Evolutionary conservation across 805 yeast species (phyloP), one percentile per base, ranked within the genome.

Genomic region (Komagataella pseudopastoris): DNA sequence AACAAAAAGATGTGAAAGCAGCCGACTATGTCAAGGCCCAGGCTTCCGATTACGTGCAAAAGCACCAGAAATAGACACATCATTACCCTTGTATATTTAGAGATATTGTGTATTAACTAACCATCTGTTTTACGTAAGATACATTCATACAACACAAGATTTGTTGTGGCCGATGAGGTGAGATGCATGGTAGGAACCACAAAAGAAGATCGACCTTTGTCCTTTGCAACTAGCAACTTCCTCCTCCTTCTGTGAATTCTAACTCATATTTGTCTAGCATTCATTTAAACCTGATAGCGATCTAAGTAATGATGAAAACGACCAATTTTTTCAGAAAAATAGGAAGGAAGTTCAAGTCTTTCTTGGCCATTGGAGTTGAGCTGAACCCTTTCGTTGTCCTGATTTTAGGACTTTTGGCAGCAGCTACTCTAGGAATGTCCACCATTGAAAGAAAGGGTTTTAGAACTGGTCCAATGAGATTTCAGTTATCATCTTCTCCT

Each of bases 11-110:
- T 63, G 77, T 73, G 49, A 84, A 81, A 68, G 78, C 83, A 50
- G 78, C 79, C 52, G 93, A 87, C 56, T 82, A 86, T 56, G 96
- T 90, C 51, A 90, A 88, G 72, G 88, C 95, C 17, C 85, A 85
- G 69, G 98, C 98, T 36, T 79, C 81, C 46, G 93, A 88, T 60
- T 89, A 75, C 60, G 69, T 66, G 8, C 63, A 66, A 56, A 55
- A 53, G 46, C 50, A 44, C 39, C 30, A 45, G 14, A 23, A 23
- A 22, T 23, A 45, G 47, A 45, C 14, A 8, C 39, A 30, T 30
- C 39, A 30, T 30, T 30, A 30, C 39, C 39, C 14, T 30, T 30
- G 39, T 30, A 30, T 10, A 30, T 30, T 30, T 30, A 30, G 39
- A 14, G 14, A 30, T 30, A 10, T 30, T 30, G 39, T 30, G 39